These are phyloP conservation scores for Phellopilus nigrolimitatus DNA, from an alignment of 1,284 basidiomycete genomes.

Conservation along the genomic window DNA sequence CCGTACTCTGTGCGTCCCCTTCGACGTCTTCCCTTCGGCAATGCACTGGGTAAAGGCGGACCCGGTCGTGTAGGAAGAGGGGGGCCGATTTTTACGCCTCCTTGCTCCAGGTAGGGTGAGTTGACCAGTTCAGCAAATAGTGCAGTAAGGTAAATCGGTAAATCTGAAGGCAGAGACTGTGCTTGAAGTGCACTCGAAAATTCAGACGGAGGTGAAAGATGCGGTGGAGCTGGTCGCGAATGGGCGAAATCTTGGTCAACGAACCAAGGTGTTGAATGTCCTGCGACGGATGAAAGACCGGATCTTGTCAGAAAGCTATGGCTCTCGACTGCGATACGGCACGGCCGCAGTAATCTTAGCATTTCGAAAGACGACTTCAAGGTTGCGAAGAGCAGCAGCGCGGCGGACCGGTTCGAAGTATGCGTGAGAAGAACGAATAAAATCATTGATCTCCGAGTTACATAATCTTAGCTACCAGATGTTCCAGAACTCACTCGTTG, in stretches of 20 bases:
- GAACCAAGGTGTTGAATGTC: slow-evolving; percentile 21
- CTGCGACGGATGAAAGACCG: background rate
- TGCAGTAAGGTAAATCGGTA: slow-evolving; percentile 18
- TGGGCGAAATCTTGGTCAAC: slow-evolving; percentile 17
- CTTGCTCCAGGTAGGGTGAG: slow-evolving; percentile 23
- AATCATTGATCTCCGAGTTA: no score
- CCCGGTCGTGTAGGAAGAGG: slow-evolving; percentile 19
- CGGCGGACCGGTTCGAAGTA: background rate
- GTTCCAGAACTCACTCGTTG: no score
- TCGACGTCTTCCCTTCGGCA: slow-evolving; percentile 50
- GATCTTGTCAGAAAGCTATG: background rate
- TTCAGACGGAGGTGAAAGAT: slow-evolving; percentile 5
- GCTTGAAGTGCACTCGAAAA: background rate
- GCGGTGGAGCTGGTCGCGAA: slow-evolving; percentile 11
- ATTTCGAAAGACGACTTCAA: no score
- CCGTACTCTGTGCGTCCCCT: slow-evolving; percentile 63
- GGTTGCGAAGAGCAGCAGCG: background rate
- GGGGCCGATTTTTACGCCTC: slow-evolving; percentile 15
- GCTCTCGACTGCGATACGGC: background rate
- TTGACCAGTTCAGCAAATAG: slow-evolving; percentile 19
- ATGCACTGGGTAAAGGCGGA: slow-evolving; percentile 19
- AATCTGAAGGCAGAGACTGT: slow-evolving; percentile 15
- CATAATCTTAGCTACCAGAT: no score
- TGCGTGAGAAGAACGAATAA: no score
- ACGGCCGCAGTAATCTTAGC: slow-evolving; percentile 4